These are phyloP conservation scores for Acer yangbiense DNA, from an alignment of 345 rosid genomes.

Conservation along the genomic window DNA sequence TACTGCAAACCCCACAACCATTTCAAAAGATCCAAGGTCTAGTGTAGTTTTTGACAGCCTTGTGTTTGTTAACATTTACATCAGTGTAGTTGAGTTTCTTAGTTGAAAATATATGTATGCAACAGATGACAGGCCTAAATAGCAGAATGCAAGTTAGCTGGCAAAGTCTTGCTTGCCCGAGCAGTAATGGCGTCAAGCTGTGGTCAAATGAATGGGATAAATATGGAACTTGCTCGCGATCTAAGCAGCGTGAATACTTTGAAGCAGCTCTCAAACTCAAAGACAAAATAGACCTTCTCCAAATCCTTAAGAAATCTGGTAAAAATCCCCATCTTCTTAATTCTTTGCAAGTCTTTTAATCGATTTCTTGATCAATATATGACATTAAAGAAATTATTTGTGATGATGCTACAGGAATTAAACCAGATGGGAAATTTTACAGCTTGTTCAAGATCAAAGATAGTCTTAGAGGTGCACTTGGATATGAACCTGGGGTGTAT, in stretches of 20 bases:
- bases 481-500: background rate
- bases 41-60: too few species aligned
- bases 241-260: background rate
- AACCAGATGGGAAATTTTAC: background rate
- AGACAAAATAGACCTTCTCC: constrained; percentile 4
- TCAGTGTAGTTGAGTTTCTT: too few species aligned
- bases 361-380: background rate
- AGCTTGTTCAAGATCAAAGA: background rate
- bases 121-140: background rate
- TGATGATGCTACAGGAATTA: constrained; percentile 8
- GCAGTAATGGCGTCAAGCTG: background rate
- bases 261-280: background rate
- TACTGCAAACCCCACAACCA: background rate
- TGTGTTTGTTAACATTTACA: too few species aligned
- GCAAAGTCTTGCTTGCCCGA: background rate
- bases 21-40: background rate
- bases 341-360: too few species aligned
- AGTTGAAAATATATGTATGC: background rate
- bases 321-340: background rate
- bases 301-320: constrained; percentile 5
- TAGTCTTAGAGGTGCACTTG: background rate
- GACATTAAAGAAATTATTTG: background rate
- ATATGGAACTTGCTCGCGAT: constrained; percentile 8
- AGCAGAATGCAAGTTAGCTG: constrained; percentile 6
- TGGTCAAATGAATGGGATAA: constrained; percentile 3